These are phyloP conservation scores for Hygrophorus russula DNA, from an alignment of 768 basidiomycete genomes.

Conservation along the genomic window DNA sequence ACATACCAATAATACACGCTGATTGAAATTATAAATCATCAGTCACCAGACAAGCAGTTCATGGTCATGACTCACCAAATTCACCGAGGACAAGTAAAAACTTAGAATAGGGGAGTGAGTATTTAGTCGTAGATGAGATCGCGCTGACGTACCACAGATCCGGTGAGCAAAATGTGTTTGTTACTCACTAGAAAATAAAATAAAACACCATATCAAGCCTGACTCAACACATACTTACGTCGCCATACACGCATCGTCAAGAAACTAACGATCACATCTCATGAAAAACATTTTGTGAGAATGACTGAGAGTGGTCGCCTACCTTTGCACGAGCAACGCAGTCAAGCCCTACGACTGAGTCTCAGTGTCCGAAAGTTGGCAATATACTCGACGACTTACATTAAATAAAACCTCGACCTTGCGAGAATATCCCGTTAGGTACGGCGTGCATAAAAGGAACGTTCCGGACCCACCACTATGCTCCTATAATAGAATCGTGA, in stretches of 20 bases:
- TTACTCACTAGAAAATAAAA: slow-evolving; percentile 26
- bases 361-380: not conserved
- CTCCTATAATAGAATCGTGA: slow-evolving; percentile 19
- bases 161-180: slow-evolving; percentile 16
- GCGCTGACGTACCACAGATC: slow-evolving; percentile 17
- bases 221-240: slow-evolving; percentile 17
- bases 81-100: slow-evolving; percentile 13
- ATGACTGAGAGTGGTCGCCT: slow-evolving; percentile 8
- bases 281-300: too few relatives aligned
- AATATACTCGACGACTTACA: slow-evolving; percentile 18
- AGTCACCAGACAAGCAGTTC: not conserved
- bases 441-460: not conserved
- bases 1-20: slow-evolving; percentile 15
- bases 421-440: not conserved
- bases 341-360: slow-evolving; percentile 31
- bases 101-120: slow-evolving; percentile 12
- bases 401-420: slow-evolving; percentile 38
- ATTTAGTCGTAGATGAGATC: slow-evolving; percentile 15
- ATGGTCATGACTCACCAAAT: slow-evolving; percentile 13
- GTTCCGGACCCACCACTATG: slow-evolving; percentile 22
- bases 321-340: slow-evolving; percentile 42
- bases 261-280: slow-evolving; percentile 24
- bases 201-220: not conserved
- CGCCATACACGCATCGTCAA: slow-evolving; percentile 38
- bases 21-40: slow-evolving; percentile 18